These are phyloP conservation scores for Pythium insidiosum DNA, from an alignment of 352 stramenopile genomes.

Conservation along the genomic window DNA sequence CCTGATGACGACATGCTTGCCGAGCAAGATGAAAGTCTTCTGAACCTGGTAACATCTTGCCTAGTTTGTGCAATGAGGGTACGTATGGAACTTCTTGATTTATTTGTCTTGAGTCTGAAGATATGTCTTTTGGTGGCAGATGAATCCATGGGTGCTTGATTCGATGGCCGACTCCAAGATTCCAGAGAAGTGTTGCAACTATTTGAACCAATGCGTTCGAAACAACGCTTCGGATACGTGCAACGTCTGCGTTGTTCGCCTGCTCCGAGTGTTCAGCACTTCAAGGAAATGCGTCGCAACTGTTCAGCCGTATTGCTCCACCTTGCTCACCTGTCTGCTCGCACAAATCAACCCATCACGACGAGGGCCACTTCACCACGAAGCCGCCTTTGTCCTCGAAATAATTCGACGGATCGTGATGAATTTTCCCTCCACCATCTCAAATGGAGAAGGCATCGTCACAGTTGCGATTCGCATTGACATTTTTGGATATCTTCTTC, in stretches of 20 bases:
- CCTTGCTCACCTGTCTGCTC: slow-evolving; percentile 49
- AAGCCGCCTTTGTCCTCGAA: slow-evolving; percentile 58
- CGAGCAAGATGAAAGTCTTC: slow-evolving; percentile 52
- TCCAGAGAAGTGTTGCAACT: slow-evolving; percentile 49
- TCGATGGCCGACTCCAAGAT: slow-evolving; percentile 47
- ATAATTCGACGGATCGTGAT: slow-evolving; percentile 65
- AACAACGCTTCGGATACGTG: slow-evolving; percentile 52
- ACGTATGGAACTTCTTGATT: slow-evolving; percentile 9
- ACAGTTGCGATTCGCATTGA: slow-evolving; percentile 58
- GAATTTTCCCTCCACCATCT: slow-evolving; percentile 62
- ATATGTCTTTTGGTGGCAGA: slow-evolving; percentile 16
- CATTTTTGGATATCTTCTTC: slow-evolving; percentile 64
- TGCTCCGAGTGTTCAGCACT: slow-evolving; percentile 56
- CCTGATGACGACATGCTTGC: slow-evolving; percentile 56
- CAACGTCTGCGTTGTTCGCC: slow-evolving; percentile 51
- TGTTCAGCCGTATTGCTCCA: slow-evolving; percentile 49
- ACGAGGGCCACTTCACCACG: slow-evolving; percentile 47
- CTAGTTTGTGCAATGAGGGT: slow-evolving; percentile 71
- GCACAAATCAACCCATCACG: slow-evolving; percentile 33
- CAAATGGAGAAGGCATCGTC: slow-evolving; percentile 59
- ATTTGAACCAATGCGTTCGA: slow-evolving; percentile 62
- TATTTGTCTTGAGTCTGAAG: not conserved
- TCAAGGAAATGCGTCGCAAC: slow-evolving; percentile 44
- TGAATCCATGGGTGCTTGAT: slow-evolving; percentile 56
- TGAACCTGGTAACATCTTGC: slow-evolving; percentile 73